Evolutionary conservation across 192 early-diverging fungal genomes (phyloP), one percentile per base, ranked within the genome.

Genomic region (Backusella tuberculispora): DNA sequence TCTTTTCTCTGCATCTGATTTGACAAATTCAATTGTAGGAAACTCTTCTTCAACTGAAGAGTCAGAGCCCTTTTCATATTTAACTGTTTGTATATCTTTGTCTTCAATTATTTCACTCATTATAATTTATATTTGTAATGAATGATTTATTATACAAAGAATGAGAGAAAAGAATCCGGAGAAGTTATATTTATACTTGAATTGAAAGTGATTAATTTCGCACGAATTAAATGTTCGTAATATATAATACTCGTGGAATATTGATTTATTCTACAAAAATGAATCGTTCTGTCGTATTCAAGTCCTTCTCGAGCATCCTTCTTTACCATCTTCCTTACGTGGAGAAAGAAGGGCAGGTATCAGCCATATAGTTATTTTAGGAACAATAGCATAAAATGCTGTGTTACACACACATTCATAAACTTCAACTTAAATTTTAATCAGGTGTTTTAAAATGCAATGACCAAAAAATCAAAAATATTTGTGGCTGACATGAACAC

Each of bases 1-100:
- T 15, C n/a, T 38, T 21, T 45, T 69, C 42, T 77, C 70, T 42
- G 56, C 76, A 14, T n/a, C 63, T 42, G 69, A 50, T 41, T 77
- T 56, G 2, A 63, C 56, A 29, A 71, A 71, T 41, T 19, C 40
- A 19, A 7, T 10, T n/a, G 7, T 1, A 67, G 7, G 15, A 19
- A 21, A 12, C 15, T 42, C 19, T 67, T 67, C 66, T 12, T 40
- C 37, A 67, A 12, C 19, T 60, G 53, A 60, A 26, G 53, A 60
- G 4, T 26, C 24, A 13, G 53, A 26, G 0, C 53, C 53, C 4
- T 60, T 60, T 60, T 29, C 53, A 60, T 60, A 60, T 60, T 60
- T 60, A 1, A 60, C 21, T 26, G 4, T 19, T 12, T 26, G 24
- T 60, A 60, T 60, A 60, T 60, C 21, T 60, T 60, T 60, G 3